Conservation (phyloP, 1,284 basidiomycete genomes). For the Fomitiporia mediterranea region DNA sequence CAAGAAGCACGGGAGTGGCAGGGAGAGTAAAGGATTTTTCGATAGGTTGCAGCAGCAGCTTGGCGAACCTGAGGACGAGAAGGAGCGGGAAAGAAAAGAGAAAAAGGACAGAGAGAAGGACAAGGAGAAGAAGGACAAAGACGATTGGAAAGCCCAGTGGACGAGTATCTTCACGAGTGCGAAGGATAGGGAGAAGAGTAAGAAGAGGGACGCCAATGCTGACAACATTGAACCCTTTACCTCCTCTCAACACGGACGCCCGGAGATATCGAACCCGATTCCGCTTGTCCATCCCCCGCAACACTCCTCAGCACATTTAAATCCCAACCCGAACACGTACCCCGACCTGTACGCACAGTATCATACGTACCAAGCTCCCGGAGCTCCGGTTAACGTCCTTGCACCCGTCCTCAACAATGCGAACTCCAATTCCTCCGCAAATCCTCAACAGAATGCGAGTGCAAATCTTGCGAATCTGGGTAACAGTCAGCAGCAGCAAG, state of each 20-base stretch:
- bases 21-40: conserved; percentile 6
- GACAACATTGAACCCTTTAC: background rate
- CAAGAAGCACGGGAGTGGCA: conserved; percentile 2
- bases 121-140: conserved; percentile 37
- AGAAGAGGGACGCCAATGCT: conserved; percentile 7
- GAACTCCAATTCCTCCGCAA: too few species aligned
- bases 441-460: too few species aligned
- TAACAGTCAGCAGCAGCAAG: too few species aligned
- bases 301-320: background rate
- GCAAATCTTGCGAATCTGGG: too few species aligned
- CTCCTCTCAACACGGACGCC: background rate
- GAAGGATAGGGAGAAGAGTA: conserved; percentile 33
- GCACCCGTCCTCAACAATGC: too few species aligned
- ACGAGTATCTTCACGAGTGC: conserved; percentile 48
- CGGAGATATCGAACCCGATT: background rate
- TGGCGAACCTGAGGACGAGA: conserved; percentile 3
- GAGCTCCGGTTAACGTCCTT: too few species aligned
- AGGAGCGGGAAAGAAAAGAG: conserved; percentile 26
- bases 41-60: conserved; percentile 11
- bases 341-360: too few species aligned
- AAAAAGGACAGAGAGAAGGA: conserved; percentile 30
- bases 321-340: background rate
- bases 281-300: background rate
- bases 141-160: conserved; percentile 21
- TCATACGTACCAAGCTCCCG: too few species aligned